Base-by-base conservation (phyloP, 1,284 basidiomycete genomes). In the Cutaneotrichosporon daszewskae region DNA sequence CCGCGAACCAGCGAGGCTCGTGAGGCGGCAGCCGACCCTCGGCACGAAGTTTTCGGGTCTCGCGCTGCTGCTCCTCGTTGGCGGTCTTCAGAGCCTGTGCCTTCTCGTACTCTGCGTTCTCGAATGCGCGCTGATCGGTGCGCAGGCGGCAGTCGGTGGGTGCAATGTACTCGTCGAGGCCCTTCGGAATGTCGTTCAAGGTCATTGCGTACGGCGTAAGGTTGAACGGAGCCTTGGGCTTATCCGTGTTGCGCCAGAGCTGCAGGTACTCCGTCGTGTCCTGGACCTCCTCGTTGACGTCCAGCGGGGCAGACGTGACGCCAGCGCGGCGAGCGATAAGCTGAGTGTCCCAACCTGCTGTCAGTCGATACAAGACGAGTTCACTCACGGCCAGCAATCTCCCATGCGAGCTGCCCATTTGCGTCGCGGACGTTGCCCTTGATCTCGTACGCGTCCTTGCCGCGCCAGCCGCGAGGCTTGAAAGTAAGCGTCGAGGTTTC, bases 51-150 rank as follows among this genome's bases (percentile, higher is more conserved):
- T 77, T 77, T 43, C 92, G 75, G 7, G 84, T 91, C 43, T 73
- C 75, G 1, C 94, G 78, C 73, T 98, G 94, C 60, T 78, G 79
- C 53, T 95, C 88, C 65, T 97, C 94, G 62, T 96, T 87, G 49
- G 75, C 75, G 20, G 77, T 75, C 75, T 98, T 97, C 54, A 96
- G 75, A 27, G 54, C 79, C 66, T 97, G 95, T 35, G 94, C 94
- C 26, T 79, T 75, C 57, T 96, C 91, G 61, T 91, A 96, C 62
- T 80, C 76, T n/a, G 90, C 91, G 54, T 81, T 72, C 76, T 96
- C 91, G 59, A 95, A 95, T n/a, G 91, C 90, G 22, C 88, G 78
- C 68, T 96, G 88, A 66, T 98, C 94, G 0, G 91, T 92, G 1
- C 94, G 80, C 34, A 96, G 71, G 1, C 94, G 81, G 64, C 92